A percentile compares a stretch with the other conserved stretches of the same genome.
Evolutionary conservation across 2,329 filamentous ascomycete species (phyloP).

Genomic region (Penicillium janthinellum): DNA sequence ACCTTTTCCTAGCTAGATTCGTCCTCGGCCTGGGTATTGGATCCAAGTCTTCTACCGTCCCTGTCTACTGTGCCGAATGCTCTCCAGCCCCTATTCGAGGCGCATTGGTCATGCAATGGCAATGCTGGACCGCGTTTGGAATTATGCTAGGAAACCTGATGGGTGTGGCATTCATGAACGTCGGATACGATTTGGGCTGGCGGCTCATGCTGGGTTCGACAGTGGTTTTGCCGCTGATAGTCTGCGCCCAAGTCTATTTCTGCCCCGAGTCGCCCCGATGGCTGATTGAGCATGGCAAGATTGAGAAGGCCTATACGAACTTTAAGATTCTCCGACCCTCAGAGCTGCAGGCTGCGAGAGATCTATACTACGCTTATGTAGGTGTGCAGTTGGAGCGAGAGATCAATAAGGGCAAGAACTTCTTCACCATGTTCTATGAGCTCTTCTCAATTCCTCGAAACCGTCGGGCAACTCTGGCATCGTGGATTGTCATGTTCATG

Average conservation of each 20-base stretch:
- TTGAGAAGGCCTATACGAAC: constrained; percentile 47
- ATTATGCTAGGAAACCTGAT: constrained; percentile 57
- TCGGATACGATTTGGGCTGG: constrained; percentile 59
- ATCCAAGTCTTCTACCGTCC: constrained; percentile 48
- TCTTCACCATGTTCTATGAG: constrained; percentile 58
- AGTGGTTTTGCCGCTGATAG: constrained; percentile 59
- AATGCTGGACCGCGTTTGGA: constrained; percentile 52
- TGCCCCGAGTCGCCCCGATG: constrained; percentile 60
- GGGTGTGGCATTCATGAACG: constrained; percentile 25
- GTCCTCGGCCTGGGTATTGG: constrained; percentile 48
- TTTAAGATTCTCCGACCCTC: constrained; percentile 16
- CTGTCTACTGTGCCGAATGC: constrained; percentile 53
- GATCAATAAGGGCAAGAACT: constrained; percentile 53
- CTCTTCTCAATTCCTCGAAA: constrained; percentile 65
- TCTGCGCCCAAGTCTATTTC: constrained; percentile 63
- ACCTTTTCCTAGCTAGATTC: constrained; percentile 47
- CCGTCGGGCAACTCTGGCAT: constrained; percentile 59
- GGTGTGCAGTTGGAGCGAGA: constrained; percentile 64
- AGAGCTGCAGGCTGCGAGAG: constrained; percentile 57
- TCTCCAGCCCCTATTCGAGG: constrained; percentile 53
- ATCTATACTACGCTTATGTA: constrained; percentile 59
- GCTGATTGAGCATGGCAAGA: constrained; percentile 53
- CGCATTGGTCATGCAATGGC: constrained; percentile 50
- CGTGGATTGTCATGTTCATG: constrained; percentile 67
- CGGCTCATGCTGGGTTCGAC: constrained; percentile 70